Evolutionary conservation across 2,329 filamentous ascomycete genomes (phyloP).

Genomic region (Westerdykella ornata): DNA sequence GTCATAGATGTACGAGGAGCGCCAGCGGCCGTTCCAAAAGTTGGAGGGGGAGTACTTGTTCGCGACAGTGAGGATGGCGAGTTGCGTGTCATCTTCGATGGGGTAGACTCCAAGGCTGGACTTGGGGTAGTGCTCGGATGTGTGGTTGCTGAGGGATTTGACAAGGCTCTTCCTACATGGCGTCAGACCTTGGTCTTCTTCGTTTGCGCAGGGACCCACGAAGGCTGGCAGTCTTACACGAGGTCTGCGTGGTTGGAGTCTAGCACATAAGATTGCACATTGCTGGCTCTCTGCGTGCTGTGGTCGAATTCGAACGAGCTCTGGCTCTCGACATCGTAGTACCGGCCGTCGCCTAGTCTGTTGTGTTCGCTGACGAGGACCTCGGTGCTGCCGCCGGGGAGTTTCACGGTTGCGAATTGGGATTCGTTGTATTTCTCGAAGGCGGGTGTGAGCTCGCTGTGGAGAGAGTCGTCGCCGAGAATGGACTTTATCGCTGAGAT

Average conservation of each 20-base stretch:
- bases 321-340: slow-evolving; percentile 83
- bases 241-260: slow-evolving; percentile 72
- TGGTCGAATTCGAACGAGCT: slow-evolving; percentile 89
- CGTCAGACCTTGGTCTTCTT: neutral
- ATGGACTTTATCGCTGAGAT: slow-evolving; percentile 78
- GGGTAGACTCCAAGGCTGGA: slow-evolving; percentile 79
- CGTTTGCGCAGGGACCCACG: too few species aligned
- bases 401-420: slow-evolving; percentile 81
- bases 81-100: slow-evolving; percentile 63
- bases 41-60: slow-evolving; percentile 98
- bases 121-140: slow-evolving; percentile 81
- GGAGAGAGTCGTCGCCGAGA: slow-evolving; percentile 61
- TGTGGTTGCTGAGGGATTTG: slow-evolving; percentile 68
- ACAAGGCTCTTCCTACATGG: slow-evolving; percentile 67
- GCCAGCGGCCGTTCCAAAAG: slow-evolving; percentile 98
- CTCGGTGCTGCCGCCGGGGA: slow-evolving; percentile 75
- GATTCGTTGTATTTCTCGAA: slow-evolving; percentile 96
- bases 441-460: slow-evolving; percentile 69
- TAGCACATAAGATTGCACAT: slow-evolving; percentile 68
- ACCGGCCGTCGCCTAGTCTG: slow-evolving; percentile 69
- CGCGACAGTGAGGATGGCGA: slow-evolving; percentile 79
- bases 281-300: slow-evolving; percentile 74
- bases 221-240: slow-evolving; percentile 64
- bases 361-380: slow-evolving; percentile 82
- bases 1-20: slow-evolving; percentile 74